Base-by-base conservation (phyloP, 2,329 filamentous ascomycete genomes). In the Elsinoe batatas region DNA sequence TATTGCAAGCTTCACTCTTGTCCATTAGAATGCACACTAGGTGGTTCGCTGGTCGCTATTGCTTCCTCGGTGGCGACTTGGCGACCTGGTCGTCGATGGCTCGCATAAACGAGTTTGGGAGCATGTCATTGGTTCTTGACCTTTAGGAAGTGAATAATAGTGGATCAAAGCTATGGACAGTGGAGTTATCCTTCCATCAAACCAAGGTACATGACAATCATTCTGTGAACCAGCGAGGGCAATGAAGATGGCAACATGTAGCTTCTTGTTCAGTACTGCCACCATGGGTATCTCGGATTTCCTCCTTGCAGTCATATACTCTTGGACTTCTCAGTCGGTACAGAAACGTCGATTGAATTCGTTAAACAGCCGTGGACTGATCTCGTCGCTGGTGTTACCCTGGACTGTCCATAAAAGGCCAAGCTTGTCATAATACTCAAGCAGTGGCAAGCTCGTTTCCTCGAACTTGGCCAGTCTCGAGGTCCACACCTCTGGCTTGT, bases 361-460 rank as follows among this genome's bases (percentile, higher is more conserved):
- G 7, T 76, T 72, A 65, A 89, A 87, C 26, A 98, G 76, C 74
- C 90, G 84, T n/a, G 93, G 93, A 54, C 80, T 91, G 63, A 98
- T 98, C 73, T 97, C 93, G 67, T 98, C 88, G 66, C 90, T 95
- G 69, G 83, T 91, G 71, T 91, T 82, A 18, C 93, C 93, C 63
- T 88, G 78, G 3, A 96, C 89, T 59, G 88, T 88, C 81, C 87
- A 89, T 36, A 98, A 73, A 11, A 95, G 84, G 8, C 88, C 89
- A 68, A 86, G 85, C 61, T 81, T 79, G 50, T 88, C 85, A 67
- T 98, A 98, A 71, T 96, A 88, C 62, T 95, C 87, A 15, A 98
- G 76, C 43, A 98, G 74, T 13, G 88, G 87, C 69, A 83, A 79
- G 69, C 87, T 95, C 3, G 86, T 91, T 69, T 96, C 88, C 64